Conservation (phyloP, 768 basidiomycete genomes). For the Chalciporus piperatus region DNA sequence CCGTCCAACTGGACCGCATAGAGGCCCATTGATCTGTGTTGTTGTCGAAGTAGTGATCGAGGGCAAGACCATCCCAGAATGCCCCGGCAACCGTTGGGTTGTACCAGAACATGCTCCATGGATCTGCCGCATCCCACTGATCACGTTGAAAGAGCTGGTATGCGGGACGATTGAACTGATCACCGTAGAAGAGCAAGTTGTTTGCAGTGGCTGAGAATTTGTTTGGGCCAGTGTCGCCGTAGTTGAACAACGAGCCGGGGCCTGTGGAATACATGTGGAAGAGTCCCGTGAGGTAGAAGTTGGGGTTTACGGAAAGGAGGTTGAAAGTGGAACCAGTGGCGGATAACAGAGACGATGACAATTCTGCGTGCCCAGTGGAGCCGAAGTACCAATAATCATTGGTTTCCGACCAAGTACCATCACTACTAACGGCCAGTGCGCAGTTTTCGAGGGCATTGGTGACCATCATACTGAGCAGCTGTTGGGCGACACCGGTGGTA, state of each 20-base stretch:
- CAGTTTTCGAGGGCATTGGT: conserved; percentile 79
- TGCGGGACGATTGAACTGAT: conserved; percentile 62
- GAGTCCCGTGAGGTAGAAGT: conserved; percentile 66
- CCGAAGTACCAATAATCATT: conserved; percentile 97
- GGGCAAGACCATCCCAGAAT: conserved; percentile 83
- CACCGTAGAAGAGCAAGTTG: conserved; percentile 73
- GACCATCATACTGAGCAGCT: conserved; percentile 66
- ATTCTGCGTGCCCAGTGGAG: conserved; percentile 86
- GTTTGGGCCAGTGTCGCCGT: conserved; percentile 70
- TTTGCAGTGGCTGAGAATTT: conserved; percentile 96
- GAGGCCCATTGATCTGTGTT: conserved; percentile 79
- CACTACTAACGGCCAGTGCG: conserved; percentile 53
- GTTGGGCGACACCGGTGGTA: conserved; percentile 63
- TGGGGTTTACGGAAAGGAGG: conserved; percentile 67
- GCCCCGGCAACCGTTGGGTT: conserved; percentile 78
- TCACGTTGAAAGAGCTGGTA: conserved; percentile 93
- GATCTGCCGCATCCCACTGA: conserved; percentile 75
- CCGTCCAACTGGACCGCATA: conserved; percentile 93
- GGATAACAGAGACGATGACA: conserved; percentile 75
- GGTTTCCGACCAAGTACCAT: conserved; percentile 94
- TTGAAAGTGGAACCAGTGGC: conserved; percentile 85
- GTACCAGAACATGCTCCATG: conserved; percentile 94
- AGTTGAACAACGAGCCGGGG: conserved; percentile 79
- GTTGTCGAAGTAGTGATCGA: conserved; percentile 83
- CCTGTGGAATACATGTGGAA: conserved; percentile 92